Percentiles rank a stretch among this genome's conserved stretches.
Conservation (phyloP, 306 rosid genomes). For the Lotus japonicus region DNA sequence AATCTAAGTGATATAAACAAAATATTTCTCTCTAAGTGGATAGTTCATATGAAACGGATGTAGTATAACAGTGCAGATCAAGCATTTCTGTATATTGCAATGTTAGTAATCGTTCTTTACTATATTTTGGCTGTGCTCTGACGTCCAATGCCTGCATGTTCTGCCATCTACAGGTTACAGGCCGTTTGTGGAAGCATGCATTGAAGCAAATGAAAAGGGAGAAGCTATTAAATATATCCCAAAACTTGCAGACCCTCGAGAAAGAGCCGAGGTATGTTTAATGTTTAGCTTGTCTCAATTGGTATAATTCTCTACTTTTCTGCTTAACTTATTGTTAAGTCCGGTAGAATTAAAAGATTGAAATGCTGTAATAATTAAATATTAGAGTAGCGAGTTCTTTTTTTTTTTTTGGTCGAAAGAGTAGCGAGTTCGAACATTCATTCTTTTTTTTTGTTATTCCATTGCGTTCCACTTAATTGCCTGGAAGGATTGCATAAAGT, state of each 20-base stretch:
- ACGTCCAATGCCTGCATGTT: conserved; percentile 10
- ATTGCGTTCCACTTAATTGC: background rate
- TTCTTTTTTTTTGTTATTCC: conserved; percentile 11
- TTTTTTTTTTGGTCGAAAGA: too few species aligned
- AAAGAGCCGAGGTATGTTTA: conserved; percentile 79
- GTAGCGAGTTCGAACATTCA: background rate
- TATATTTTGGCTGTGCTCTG: conserved; percentile 5
- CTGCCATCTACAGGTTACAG: conserved; percentile 54
- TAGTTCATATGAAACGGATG: too few species aligned
- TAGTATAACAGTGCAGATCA: background rate
- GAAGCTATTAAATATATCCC: conserved; percentile 96
- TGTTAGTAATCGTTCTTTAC: background rate
- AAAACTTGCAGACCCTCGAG: conserved; percentile 87
- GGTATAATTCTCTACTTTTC: background rate
- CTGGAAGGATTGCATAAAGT: too few species aligned
- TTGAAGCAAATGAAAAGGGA: conserved; percentile 89
- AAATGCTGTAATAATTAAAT: background rate
- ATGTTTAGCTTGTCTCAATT: conserved; percentile 9
- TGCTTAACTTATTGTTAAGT: background rate
- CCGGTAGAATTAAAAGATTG: background rate
- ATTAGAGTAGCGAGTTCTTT: background rate
- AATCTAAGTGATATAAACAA: too few species aligned
- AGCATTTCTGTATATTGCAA: background rate
- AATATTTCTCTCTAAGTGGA: too few species aligned
- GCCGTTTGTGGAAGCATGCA: conserved; percentile 97